Evolutionary conservation across 192 early-diverging fungal species (phyloP), one percentile per base, ranked within the genome.

Genomic region (Piromyces finnis): DNA sequence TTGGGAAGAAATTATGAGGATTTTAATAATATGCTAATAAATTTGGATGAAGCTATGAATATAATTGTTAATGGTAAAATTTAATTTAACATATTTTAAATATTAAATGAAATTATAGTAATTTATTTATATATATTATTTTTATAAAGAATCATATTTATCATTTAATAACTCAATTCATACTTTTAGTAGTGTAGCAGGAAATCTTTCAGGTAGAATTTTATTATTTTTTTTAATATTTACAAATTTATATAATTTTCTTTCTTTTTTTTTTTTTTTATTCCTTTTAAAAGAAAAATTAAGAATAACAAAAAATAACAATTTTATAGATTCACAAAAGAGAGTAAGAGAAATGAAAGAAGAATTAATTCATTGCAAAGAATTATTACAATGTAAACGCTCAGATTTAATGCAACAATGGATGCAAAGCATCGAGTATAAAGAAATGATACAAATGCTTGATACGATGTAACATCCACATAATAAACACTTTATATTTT

Each of bases 371-470:
- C 81, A 85, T 30, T 85, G 83, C 37, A 85, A 87, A 78, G 87
- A 82, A 14, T 80, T 80, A 30, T 83, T 91, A 15, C 87, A 91
- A 79, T 85, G 85, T 82, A 91, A 88, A 39, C 83, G 88, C 77
- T 90, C 87, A 78, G 90, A 91, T 82, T 82, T 91, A 77, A 81
- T 91, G 36, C 88, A 89, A 79, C 82, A 90, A n/a, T 91, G 89
- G 89, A 78, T 87, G 30, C 88, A 90, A 80, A 85, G 85, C 77
- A 85, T 91, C 41, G 87, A 90, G 79, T 87, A 84, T 81, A 90
- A 90, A 79, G 90, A 91, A 78, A 91, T 91, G 83, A 84, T 79
- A 15, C 79, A 85, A n/a, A 90, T 91, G 30, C 78, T 91, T 29
- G 90, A 91, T 77, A 77, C 81, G 7, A 87, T 85, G 79, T 90